Evolutionary conservation across 2,329 filamentous ascomycete genomes (phyloP).

Genomic region (Grosmannia penicillata): DNA sequence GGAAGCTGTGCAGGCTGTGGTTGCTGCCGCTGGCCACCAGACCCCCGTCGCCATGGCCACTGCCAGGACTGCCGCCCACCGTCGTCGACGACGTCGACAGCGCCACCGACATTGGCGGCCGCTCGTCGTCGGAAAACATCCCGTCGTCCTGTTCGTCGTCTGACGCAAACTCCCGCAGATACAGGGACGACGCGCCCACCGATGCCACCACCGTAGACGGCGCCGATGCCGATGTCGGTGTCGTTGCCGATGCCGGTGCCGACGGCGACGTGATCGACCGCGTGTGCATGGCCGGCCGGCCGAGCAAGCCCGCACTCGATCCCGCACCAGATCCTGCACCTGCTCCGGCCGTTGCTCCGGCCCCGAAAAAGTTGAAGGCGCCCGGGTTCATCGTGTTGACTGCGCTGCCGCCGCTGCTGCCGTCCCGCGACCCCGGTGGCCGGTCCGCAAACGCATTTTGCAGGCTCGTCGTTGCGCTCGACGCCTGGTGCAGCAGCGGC

Average conservation of each 20-base stretch:
- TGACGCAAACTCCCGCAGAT: slow-evolving; percentile 48
- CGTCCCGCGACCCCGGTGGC: slow-evolving; percentile 44
- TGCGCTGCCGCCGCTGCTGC: slow-evolving; percentile 20
- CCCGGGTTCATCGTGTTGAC: slow-evolving; percentile 47
- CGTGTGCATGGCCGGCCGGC: slow-evolving; percentile 57
- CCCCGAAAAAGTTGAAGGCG: slow-evolving; percentile 27
- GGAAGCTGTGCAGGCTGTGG: not conserved
- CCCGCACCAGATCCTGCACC: not conserved
- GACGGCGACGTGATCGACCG: slow-evolving; percentile 77
- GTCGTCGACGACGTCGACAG: no score
- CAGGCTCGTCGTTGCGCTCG: slow-evolving; percentile 62
- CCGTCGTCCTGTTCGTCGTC: slow-evolving; percentile 66
- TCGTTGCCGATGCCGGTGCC: slow-evolving; percentile 27
- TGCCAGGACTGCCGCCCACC: slow-evolving; percentile 23
- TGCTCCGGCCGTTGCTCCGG: not conserved
- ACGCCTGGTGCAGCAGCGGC: slow-evolving; percentile 78
- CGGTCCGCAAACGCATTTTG: slow-evolving; percentile 79
- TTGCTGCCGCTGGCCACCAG: not conserved
- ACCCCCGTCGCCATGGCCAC: slow-evolving; percentile 9
- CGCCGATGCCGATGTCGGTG: no score
- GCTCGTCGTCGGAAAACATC: slow-evolving; percentile 58
- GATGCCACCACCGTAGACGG: slow-evolving; percentile 47
- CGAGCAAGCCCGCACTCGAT: slow-evolving; percentile 13
- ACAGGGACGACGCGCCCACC: slow-evolving; percentile 44
- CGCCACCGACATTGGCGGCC: slow-evolving; percentile 24